Conservation (phyloP, 345 rosid genomes). For the Citrus reticulata region DNA sequence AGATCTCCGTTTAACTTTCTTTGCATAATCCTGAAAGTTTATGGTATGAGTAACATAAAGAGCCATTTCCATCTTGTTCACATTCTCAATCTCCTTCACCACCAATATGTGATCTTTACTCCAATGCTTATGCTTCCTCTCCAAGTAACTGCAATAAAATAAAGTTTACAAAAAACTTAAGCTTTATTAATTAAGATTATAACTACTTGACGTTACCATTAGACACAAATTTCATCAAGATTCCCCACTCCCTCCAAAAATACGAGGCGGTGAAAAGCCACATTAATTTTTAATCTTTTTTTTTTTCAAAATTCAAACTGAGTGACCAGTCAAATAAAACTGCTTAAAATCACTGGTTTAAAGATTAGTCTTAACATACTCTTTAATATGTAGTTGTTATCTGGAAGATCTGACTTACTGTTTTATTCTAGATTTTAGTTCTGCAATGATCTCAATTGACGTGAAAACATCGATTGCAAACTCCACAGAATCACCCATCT, state of each 20-base stretch:
- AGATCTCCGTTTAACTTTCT: conserved; percentile 52
- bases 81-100: conserved; percentile 63
- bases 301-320: no score
- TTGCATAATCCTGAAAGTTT: conserved; percentile 61
- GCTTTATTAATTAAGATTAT: background rate
- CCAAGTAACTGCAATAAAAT: conserved; percentile 51
- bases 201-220: no score
- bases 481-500: conserved; percentile 71
- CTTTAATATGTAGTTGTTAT: background rate
- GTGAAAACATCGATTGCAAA: conserved; percentile 61
- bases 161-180: background rate
- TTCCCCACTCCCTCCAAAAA: no score
- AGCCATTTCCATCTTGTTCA: conserved; percentile 70
- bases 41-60: conserved; percentile 61
- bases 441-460: conserved; percentile 48
- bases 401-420: conserved; percentile 30
- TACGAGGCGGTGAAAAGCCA: no score
- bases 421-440: conserved; percentile 45
- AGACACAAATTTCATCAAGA: no score
- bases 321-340: no score
- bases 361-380: no score
- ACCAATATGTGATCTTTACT: conserved; percentile 42
- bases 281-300: no score
- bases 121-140: conserved; percentile 66
- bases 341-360: no score